Percentiles rank a stretch among this genome's conserved stretches.
phyloP scores from a whole-genome alignment of 441 rosid genomes.

The Syzygium syzygioides region DNA sequence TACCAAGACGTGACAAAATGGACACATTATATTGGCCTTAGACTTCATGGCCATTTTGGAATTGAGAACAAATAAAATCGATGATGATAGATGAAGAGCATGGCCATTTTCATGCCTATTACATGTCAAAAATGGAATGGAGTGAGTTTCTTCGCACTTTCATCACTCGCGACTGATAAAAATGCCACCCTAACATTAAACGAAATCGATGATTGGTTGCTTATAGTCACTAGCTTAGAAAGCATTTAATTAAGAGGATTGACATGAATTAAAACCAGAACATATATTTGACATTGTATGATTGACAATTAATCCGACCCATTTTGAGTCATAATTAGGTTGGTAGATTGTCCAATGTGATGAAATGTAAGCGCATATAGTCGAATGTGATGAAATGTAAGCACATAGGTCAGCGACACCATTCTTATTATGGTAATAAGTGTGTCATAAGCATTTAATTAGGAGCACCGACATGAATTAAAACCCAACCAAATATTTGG shows the following conservation, averaged over 20 bases:
- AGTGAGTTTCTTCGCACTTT: rapidly evolving
- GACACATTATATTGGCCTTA: neutral
- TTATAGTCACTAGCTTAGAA: neutral
- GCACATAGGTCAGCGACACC: neutral
- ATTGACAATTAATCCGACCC: neutral
- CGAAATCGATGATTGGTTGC: neutral
- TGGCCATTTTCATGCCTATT: neutral
- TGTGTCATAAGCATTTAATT: neutral
- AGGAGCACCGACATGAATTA: too few relatives aligned
- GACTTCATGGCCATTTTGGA: neutral
- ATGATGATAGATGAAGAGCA: neutral
- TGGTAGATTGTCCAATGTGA: neutral
- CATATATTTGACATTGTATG: neutral
- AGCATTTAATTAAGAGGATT: neutral
- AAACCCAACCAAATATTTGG: too few relatives aligned
- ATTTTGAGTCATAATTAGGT: neutral
- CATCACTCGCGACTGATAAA: neutral
- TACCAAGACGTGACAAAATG: neutral
- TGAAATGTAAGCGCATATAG: rapidly evolving
- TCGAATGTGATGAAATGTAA: too few relatives aligned
- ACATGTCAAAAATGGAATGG: neutral
- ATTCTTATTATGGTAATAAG: neutral
- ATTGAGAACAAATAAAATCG: neutral
- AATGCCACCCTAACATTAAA: neutral
- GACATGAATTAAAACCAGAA: neutral